A percentile compares a stretch with the other conserved stretches of the same genome.
These are phyloP conservation scores for Trichosporon sp. DNA, from an alignment of 1,284 basidiomycete genomes.

Conservation along the genomic window DNA sequence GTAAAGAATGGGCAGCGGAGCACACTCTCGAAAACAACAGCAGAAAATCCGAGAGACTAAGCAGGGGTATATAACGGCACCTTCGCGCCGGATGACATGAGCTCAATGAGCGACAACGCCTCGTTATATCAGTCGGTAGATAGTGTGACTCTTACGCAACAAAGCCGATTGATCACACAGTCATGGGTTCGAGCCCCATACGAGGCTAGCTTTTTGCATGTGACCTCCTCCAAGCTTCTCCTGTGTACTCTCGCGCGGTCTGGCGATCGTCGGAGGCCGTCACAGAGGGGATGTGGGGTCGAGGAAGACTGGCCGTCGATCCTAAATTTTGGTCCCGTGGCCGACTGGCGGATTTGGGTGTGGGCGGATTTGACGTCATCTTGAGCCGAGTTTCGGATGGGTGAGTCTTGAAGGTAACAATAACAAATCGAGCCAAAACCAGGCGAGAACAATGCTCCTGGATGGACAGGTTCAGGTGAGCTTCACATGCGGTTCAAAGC, in stretches of 20 bases:
- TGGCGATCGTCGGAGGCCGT: neutral
- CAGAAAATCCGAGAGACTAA: too few species aligned
- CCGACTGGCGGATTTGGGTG: too few species aligned
- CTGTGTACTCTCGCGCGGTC: neutral
- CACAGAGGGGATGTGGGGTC: neutral
- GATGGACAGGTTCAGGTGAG: conserved; percentile 26
- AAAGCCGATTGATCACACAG: conserved; percentile 1
- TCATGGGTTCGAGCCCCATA: conserved; percentile 4
- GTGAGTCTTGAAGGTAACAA: neutral
- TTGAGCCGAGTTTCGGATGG: neutral
- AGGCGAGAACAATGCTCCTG: conserved; percentile 19
- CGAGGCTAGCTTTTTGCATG: neutral
- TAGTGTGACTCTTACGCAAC: conserved; percentile 1
- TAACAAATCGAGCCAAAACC: neutral
- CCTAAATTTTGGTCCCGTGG: neutral
- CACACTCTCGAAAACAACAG: too few species aligned
- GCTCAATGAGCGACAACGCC: neutral
- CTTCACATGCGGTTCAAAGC: neutral
- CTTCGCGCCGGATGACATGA: neutral
- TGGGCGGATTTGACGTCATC: neutral
- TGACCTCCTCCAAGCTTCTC: too few species aligned
- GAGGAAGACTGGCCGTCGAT: neutral
- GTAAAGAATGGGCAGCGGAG: too few species aligned
- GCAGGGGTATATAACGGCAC: neutral
- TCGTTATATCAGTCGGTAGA: conserved; percentile 5